Percentiles rank a stretch among this genome's conserved stretches.
These are phyloP conservation scores for Modicella reniformis DNA, from an alignment of 371 early-diverging fungal genomes.

Conservation along the genomic window DNA sequence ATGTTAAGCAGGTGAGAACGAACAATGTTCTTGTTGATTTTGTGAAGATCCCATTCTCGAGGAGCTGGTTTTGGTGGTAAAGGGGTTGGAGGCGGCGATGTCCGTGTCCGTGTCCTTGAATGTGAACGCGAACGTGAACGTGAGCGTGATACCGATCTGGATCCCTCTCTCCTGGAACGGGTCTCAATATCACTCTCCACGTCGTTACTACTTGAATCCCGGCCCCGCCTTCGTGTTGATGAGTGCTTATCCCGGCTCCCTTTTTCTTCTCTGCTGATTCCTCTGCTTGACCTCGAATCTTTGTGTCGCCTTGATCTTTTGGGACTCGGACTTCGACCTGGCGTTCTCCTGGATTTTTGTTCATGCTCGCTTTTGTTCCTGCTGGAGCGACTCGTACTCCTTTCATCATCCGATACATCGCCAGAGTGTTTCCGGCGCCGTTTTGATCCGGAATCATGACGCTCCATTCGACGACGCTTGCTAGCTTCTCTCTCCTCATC, in stretches of 20 bases:
- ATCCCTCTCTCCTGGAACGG: background rate
- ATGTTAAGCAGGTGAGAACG: constrained; percentile 13
- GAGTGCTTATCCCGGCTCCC: background rate
- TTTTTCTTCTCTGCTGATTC: background rate
- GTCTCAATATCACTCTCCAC: background rate
- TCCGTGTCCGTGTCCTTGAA: constrained; percentile 16
- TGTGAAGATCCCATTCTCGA: constrained; percentile 50
- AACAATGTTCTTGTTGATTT: constrained; percentile 32
- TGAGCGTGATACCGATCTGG: background rate
- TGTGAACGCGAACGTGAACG: background rate
- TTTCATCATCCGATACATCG: constrained; percentile 7
- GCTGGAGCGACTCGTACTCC: background rate
- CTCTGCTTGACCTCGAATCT: constrained; percentile 6
- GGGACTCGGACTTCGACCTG: constrained; percentile 18
- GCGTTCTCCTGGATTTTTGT: background rate
- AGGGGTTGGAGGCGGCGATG: constrained; percentile 1
- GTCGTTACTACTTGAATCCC: background rate
- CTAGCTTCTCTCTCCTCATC: background rate
- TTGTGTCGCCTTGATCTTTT: constrained; percentile 8
- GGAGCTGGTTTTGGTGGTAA: constrained; percentile 1
- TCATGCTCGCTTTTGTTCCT: background rate
- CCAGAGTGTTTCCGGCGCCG: constrained; percentile 7
- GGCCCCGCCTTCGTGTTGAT: background rate
- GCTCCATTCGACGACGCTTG: background rate
- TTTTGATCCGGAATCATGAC: constrained; percentile 11